Evolutionary conservation across 2,329 filamentous ascomycete genomes (phyloP).

Genomic region (Emergomyces orientalis): DNA sequence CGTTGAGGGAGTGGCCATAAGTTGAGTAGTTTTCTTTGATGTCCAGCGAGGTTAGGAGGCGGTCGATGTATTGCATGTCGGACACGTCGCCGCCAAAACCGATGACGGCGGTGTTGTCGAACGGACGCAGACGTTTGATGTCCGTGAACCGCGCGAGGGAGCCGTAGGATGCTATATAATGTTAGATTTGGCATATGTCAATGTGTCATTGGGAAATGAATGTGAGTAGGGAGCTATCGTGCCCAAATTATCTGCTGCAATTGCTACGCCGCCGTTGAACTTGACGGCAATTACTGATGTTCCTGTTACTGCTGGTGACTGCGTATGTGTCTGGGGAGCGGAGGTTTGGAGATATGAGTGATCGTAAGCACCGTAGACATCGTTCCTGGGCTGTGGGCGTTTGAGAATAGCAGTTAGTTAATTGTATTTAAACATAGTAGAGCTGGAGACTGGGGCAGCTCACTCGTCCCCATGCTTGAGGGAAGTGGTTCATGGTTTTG

Average conservation of each 20-base stretch:
- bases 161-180: slow-evolving; percentile 74
- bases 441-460: slow-evolving; percentile 19
- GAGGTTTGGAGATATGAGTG: slow-evolving; percentile 64
- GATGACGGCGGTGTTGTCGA: slow-evolving; percentile 73
- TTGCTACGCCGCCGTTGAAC: slow-evolving; percentile 91
- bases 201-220: background rate
- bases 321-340: slow-evolving; percentile 74
- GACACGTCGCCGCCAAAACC: slow-evolving; percentile 96
- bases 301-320: slow-evolving; percentile 87
- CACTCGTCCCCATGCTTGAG: slow-evolving; percentile 58
- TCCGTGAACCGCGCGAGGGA: slow-evolving; percentile 94
- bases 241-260: slow-evolving; percentile 96
- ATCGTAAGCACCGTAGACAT: slow-evolving; percentile 93
- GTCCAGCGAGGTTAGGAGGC: slow-evolving; percentile 75
- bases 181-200: background rate
- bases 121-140: slow-evolving; percentile 86
- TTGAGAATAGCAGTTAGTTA: slow-evolving; percentile 10
- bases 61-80: slow-evolving; percentile 97
- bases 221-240: background rate
- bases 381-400: slow-evolving; percentile 71
- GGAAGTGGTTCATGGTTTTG: slow-evolving; percentile 54
- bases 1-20: slow-evolving; percentile 55
- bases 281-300: slow-evolving; percentile 93
- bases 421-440: background rate
- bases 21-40: slow-evolving; percentile 77